Percentiles rank a stretch among this genome's conserved stretches.
Evolutionary conservation across 495 filamentous ascomycete genomes (phyloP).

Genomic region (Thozetella sp.): DNA sequence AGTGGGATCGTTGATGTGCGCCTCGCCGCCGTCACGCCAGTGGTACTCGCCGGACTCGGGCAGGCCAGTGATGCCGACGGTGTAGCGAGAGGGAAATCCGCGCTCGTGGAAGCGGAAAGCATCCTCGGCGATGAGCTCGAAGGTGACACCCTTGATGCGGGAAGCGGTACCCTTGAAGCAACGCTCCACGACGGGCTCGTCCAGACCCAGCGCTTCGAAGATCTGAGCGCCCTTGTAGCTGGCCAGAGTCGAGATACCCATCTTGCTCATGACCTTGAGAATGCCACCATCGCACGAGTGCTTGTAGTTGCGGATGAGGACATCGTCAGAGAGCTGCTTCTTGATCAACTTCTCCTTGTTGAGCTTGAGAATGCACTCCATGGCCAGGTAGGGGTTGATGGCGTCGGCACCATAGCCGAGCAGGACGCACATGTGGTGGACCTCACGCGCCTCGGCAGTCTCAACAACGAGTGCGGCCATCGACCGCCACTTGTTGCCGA

Average conservation of each 20-base stretch:
- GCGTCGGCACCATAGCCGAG: slow-evolving; percentile 96
- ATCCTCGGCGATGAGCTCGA: slow-evolving; percentile 94
- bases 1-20: slow-evolving; percentile 96
- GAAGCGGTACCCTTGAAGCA: slow-evolving; percentile 97
- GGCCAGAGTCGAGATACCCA: slow-evolving; percentile 98
- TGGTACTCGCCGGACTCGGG: slow-evolving; percentile 98
- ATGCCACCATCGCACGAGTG: slow-evolving; percentile 98
- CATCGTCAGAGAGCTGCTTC: slow-evolving; percentile 82
- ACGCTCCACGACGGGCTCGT: slow-evolving; percentile 92
- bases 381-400: slow-evolving; percentile 94
- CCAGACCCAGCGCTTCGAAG: slow-evolving; percentile 97
- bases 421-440: slow-evolving; percentile 98
- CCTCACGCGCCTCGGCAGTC: slow-evolving; percentile 95
- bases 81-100: slow-evolving; percentile 84
- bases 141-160: slow-evolving; percentile 94
- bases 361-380: slow-evolving; percentile 99
- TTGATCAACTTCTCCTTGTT: slow-evolving; percentile 94
- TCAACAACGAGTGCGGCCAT: slow-evolving; percentile 88
- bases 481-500: slow-evolving; percentile 95
- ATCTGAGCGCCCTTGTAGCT: slow-evolving; percentile 99
- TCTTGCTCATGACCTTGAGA: slow-evolving; percentile 99
- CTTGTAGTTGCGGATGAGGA: slow-evolving; percentile 95
- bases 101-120: slow-evolving; percentile 97
- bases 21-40: slow-evolving; percentile 97
- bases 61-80: slow-evolving; percentile 79